Evolutionary conservation across 352 stramenopile genomes (phyloP).

Genomic region (Peronospora belbahrii): DNA sequence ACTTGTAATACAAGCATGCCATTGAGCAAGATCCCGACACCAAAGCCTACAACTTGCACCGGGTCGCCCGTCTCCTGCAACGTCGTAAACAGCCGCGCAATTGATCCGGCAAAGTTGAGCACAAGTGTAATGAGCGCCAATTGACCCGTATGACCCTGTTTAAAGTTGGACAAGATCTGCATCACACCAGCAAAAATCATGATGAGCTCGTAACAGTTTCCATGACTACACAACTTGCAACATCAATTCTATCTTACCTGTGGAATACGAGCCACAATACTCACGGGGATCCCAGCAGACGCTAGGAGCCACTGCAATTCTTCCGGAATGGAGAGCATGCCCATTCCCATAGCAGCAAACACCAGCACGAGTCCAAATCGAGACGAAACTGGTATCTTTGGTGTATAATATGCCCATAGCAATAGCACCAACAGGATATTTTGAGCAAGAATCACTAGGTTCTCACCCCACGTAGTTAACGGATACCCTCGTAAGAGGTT

Average conservation of each 20-base stretch:
- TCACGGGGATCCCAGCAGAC: constrained; percentile 67
- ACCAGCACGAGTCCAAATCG: constrained; percentile 39
- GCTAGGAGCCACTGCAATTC: constrained; percentile 72
- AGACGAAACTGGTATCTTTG: constrained; percentile 43
- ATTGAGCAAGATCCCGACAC: constrained; percentile 71
- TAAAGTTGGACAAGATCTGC: constrained; percentile 82
- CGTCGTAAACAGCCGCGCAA: constrained; percentile 83
- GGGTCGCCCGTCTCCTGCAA: constrained; percentile 80
- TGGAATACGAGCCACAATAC: constrained; percentile 70
- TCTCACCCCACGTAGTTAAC: constrained; percentile 82
- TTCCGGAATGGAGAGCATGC: constrained; percentile 56
- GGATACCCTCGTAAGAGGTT: constrained; percentile 80
- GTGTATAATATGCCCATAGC: constrained; percentile 61
- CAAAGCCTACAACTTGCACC: constrained; percentile 61
- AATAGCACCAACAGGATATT: constrained; percentile 80
- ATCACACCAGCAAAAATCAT: neutral
- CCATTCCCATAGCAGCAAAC: constrained; percentile 40
- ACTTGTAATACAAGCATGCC: constrained; percentile 72
- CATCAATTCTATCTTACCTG: constrained; percentile 33
- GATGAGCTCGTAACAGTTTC: neutral
- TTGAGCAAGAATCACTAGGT: constrained; percentile 77
- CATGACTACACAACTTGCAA: neutral
- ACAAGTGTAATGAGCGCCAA: constrained; percentile 80
- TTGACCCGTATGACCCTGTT: constrained; percentile 85
- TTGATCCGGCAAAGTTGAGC: constrained; percentile 73